These are phyloP conservation scores for Amphirosellinia nigrospora DNA, from an alignment of 495 filamentous ascomycete genomes.

Conservation along the genomic window DNA sequence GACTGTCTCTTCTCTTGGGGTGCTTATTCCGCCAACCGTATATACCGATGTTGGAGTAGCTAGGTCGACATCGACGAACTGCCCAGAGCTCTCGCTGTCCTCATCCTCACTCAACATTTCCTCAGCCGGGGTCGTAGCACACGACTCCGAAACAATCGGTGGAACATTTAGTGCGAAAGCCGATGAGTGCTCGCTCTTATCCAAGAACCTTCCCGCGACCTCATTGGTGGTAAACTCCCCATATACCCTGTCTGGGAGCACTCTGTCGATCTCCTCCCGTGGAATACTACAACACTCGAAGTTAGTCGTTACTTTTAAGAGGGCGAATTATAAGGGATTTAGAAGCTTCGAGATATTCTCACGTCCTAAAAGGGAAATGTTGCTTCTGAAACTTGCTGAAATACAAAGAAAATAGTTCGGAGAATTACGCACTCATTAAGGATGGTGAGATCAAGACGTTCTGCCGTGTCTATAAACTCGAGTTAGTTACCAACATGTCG, in stretches of 20 bases:
- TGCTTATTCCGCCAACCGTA: neutral
- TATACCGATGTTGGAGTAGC: neutral
- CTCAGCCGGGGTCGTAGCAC: too few species aligned
- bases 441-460: constrained; percentile 8
- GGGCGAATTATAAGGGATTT: too few species aligned
- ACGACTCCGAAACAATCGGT: too few species aligned
- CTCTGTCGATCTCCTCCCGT: neutral
- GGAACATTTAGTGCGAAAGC: neutral
- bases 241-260: neutral
- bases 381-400: too few species aligned
- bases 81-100: neutral
- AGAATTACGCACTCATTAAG: too few species aligned
- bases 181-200: too few species aligned
- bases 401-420: too few species aligned
- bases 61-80: neutral
- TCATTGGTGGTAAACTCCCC: neutral
- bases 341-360: too few species aligned
- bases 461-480: neutral
- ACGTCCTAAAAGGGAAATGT: too few species aligned
- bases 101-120: neutral
- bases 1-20: neutral
- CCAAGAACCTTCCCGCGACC: neutral
- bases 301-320: too few species aligned
- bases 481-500: neutral
- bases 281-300: neutral